Base-by-base conservation (phyloP, 2,329 filamentous ascomycete genomes). In the Ophiostoma ips region DNA sequence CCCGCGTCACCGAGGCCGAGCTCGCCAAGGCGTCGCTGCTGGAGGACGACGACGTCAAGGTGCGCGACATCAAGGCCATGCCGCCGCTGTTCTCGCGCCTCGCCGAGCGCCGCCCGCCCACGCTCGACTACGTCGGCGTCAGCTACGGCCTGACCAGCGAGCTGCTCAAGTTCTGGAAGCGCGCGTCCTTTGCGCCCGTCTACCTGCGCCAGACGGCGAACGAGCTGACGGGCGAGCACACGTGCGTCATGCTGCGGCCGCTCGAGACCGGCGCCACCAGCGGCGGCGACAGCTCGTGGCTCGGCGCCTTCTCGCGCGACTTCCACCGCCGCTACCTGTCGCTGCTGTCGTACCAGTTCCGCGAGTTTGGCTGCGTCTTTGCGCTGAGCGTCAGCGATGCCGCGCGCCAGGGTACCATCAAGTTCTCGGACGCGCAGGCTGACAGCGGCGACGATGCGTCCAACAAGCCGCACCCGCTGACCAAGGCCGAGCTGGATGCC, bases 101-200 rank as follows among this genome's bases (percentile, higher is more conserved):
- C 30, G 79, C 83, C 0, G 88, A 98, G 66, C 80, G 86, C 56
- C 81, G 80, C 51, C 83, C 92, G 0, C 82, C 86, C 41, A 70
- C 70, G 6, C 78, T 98, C 7, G 92, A 98, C 66, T 98, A 96
- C 61, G 67, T 98, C 15, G 92, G 94, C 62, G 94, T 98, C 46
- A 94, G 87, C 60, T 98, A 94, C 63, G 94, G 92, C 49, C 72
- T 98, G 51, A 98, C 92, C 0, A 74, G 81, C 36, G 75, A 79
- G 13, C 78, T 98, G 13, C 92, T 95, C 69, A 94, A 87, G 62
- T 98, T 98, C 72, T 98, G 92, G 92, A 95, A 95, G 68, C 83
- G 85, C 34, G 79, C 84, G 15, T 73, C 73, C 1, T 98, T 95
- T 63, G 79, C 81, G 2, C 92, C 92, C 0, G 87, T 98, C 1